Evolutionary conservation across 2,329 filamentous ascomycete species (phyloP), one percentile per base, ranked within the genome.

Genomic region (Myriangium duriaei): DNA sequence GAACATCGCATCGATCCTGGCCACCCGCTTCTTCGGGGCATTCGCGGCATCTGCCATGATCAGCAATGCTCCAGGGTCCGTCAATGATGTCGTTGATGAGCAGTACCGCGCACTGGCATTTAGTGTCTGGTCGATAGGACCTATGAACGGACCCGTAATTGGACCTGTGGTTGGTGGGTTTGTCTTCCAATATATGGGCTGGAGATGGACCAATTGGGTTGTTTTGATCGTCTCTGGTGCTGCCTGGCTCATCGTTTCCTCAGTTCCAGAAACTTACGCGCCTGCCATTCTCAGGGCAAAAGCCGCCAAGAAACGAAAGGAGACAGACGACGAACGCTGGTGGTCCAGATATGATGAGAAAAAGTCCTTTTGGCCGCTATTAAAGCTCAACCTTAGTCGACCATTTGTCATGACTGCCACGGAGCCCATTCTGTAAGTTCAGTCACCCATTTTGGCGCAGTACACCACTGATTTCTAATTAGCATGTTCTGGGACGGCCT

Each of bases 111-210:
- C 84, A 2, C 61, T 91, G n/a, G 79, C 79, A 30, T 84, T 94
- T 59, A 83, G 77, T 4, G 67, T 93, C 21, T 94, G 85, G 76
- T 74, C 71, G 43, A 76, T 94, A 38, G 86, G 84, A 0, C 86
- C 87, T 0, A 72, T 93, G 56, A 93, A 93, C 51, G 86, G 81
- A 11, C 52, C 53, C 11, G 56, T 59, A 0, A 63, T 76, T 18
- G 77, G 79, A 0, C 79, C 81, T 0, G 61, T 87, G 1, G 78
- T 94, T 21, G 86, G 86, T 14, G 86, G 86, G 0, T 92, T 93
- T 48, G 73, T 81, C 1, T 83, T 65, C 47, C 68, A 86, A 56
- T 76, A 80, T 45, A 64, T 91, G 2, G 85, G 84, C 9, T 95
- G 87, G 87, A 65, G 86, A 18, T 41, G 42, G 39, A 48, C 45